phyloP scores from a whole-genome alignment of 805 yeast genomes.

The Danielozyma ontarioensis region DNA sequence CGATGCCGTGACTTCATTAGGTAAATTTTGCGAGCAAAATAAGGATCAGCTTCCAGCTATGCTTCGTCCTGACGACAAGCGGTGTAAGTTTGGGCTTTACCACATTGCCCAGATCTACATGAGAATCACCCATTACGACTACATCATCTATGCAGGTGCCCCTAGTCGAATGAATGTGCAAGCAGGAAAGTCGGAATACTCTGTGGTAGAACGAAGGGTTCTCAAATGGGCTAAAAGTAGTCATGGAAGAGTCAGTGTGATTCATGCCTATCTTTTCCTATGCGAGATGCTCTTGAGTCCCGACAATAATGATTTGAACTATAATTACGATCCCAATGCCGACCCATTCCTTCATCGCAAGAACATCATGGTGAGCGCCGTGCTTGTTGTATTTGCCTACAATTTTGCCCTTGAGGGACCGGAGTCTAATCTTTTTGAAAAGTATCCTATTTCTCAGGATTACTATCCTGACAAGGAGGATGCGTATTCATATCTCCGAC shows the following conservation, averaged over 20 bases:
- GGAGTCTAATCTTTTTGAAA: conserved; percentile 29
- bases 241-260: conserved; percentile 26
- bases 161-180: conserved; percentile 20
- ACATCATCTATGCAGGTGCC: conserved; percentile 26
- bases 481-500: conserved; percentile 45
- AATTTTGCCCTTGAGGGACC: conserved; percentile 45
- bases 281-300: conserved; percentile 59
- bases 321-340: conserved; percentile 44
- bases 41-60: conserved; percentile 11
- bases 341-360: conserved; percentile 42
- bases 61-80: conserved; percentile 14
- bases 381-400: conserved; percentile 49
- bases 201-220: conserved; percentile 5
- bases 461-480: conserved; percentile 36
- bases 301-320: conserved; percentile 42
- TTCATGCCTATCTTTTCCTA: conserved; percentile 57
- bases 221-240: conserved; percentile 5
- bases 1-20: conserved; percentile 10
- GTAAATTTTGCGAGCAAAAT: conserved; percentile 5
- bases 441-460: conserved; percentile 5
- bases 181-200: conserved; percentile 3
- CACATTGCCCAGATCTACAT: conserved; percentile 23
- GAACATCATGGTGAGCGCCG: conserved; percentile 37
- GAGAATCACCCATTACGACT: conserved; percentile 26
- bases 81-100: conserved; percentile 21